phyloP scores from a whole-genome alignment of 2,329 filamentous ascomycete species.

The Lachnellula arida region DNA sequence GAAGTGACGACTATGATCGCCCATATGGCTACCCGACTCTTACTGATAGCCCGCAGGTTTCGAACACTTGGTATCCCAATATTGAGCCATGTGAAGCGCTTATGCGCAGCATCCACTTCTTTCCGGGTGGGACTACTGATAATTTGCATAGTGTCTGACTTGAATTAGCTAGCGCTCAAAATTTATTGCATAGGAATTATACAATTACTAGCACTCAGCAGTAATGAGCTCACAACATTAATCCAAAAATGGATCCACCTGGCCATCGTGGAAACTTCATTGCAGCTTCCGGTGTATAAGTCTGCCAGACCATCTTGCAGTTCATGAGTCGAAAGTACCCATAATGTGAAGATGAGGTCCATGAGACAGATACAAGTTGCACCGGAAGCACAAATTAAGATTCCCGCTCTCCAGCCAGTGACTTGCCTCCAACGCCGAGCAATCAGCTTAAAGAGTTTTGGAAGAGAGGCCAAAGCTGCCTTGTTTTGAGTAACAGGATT shows the following conservation, averaged over 20 bases:
- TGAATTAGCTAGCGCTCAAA: background rate
- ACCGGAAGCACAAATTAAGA: background rate
- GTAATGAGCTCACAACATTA: background rate
- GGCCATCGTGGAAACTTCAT: background rate
- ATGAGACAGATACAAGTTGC: background rate
- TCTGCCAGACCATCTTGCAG: background rate
- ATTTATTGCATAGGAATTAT: background rate
- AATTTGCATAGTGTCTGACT: background rate
- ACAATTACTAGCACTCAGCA: background rate
- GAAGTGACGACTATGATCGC: slow-evolving; percentile 4
- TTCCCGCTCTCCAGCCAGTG: background rate
- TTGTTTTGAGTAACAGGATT: too few species aligned
- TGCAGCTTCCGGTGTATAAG: background rate
- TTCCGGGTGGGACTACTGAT: background rate
- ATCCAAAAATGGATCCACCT: background rate
- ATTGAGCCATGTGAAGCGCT: background rate
- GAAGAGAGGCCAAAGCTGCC: too few species aligned
- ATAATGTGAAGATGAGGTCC: background rate
- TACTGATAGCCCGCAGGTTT: background rate
- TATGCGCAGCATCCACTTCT: background rate
- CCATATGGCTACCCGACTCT: background rate
- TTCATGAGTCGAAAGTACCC: background rate
- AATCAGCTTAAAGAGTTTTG: too few species aligned
- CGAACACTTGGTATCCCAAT: background rate
- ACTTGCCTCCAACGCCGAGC: background rate